Evolutionary conservation across 129 eudicot genomes (phyloP), one percentile per base, ranked within the genome.

Genomic region (Artemisia argyi): DNA sequence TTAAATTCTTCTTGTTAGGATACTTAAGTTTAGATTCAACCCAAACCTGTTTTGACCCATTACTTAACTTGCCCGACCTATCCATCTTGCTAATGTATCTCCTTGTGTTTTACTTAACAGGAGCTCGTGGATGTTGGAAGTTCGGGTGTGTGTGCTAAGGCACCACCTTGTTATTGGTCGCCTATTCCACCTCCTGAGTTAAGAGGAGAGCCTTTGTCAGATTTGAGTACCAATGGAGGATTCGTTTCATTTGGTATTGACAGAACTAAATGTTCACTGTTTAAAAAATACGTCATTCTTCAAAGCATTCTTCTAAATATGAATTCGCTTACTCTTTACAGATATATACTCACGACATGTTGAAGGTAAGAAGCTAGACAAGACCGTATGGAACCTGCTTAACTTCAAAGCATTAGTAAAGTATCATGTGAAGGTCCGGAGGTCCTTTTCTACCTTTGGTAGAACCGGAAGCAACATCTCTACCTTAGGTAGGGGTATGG

Each of bases 131-230:
- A 90, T 76, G 84, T 83, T 50, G 97, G 89, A 80, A 91, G 82
- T 42, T 81, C 91, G 42, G 80, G 79, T 47, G 85, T 74, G 44
- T 95, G 76, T 73, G 77, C 83, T 19, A 91, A 79, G 56, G 97
- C 91, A 65, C 99, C 99, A 48, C 95, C 86, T 54, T 95, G 99
- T 82, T 82, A 66, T 68, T 95, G 99, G 99, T 88, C 97, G 4
- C 91, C 99, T 8, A 85, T 95, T 80, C 99, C 99, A 76, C 99
- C 99, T 30, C 87, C 87, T 8, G 97, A 95, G 73, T 53, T 95
- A 70, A 86, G 96, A 83, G 97, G 97, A 70, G 94, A 88, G 76
- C 74, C 85, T 11, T 81, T 91, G 70, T 86, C 85, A 80, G 97
- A 95, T 69, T 81, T 95, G 76, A 88, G 99, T 83, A 95, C 99